Evolutionary conservation across 2,329 filamentous ascomycete species (phyloP).

Genomic region (Zasmidium cellare): DNA sequence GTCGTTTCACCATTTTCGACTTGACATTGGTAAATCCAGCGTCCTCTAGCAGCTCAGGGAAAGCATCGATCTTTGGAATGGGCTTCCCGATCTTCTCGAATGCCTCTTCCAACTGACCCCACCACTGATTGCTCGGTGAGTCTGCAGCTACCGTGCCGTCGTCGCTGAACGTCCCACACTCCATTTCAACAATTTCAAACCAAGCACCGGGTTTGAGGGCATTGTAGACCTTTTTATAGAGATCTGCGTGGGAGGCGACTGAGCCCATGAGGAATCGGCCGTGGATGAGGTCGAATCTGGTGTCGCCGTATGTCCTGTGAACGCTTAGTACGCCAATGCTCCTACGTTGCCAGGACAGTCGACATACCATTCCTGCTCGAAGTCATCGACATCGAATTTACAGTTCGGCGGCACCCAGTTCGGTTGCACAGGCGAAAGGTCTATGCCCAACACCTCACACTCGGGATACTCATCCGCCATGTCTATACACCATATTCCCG

Average conservation of each 20-base stretch:
- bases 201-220: conserved; percentile 44
- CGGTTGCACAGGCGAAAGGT: conserved; percentile 38
- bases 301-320: conserved; percentile 39
- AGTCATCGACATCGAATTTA: conserved; percentile 35
- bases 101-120: conserved; percentile 11
- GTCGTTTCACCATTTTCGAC: conserved; percentile 19
- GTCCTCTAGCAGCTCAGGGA: conserved; percentile 14
- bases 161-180: conserved; percentile 40
- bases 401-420: conserved; percentile 29
- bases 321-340: background rate
- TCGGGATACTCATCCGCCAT: conserved; percentile 36
- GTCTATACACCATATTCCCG: conserved; percentile 46
- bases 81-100: conserved; percentile 20
- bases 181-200: conserved; percentile 46
- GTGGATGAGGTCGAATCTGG: conserved; percentile 45
- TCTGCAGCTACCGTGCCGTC: conserved; percentile 40
- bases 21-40: conserved; percentile 26
- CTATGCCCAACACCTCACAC: conserved; percentile 36
- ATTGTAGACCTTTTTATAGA: conserved; percentile 31
- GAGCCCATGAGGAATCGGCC: conserved; percentile 35
- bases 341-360: background rate
- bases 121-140: conserved; percentile 23
- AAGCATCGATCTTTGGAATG: conserved; percentile 13
- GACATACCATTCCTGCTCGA: conserved; percentile 32
- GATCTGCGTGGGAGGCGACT: conserved; percentile 20